These are phyloP conservation scores for Erysimum cheiri DNA, from an alignment of 441 rosid genomes.

Conservation along the genomic window DNA sequence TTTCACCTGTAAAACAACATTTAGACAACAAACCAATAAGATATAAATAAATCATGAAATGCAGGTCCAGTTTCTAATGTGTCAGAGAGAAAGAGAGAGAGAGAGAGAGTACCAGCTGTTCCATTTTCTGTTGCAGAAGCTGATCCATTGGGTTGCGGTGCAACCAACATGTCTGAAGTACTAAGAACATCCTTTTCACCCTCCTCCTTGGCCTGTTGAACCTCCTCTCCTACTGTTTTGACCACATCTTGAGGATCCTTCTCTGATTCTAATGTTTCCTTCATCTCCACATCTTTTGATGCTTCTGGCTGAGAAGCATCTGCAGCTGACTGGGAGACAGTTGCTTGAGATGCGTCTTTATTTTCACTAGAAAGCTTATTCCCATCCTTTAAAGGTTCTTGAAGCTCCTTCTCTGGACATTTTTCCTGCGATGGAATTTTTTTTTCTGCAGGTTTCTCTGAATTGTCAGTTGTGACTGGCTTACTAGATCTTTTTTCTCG, in stretches of 20 bases:
- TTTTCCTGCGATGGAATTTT: slow-evolving; percentile 43
- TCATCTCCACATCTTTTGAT: slow-evolving; percentile 55
- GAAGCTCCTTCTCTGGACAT: slow-evolving; percentile 46
- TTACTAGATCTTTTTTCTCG: slow-evolving; percentile 42
- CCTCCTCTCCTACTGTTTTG: slow-evolving; percentile 28
- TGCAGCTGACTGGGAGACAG: slow-evolving; percentile 45
- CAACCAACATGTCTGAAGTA: slow-evolving; percentile 17
- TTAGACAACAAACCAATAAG: slow-evolving; percentile 25
- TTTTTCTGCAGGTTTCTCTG: slow-evolving; percentile 46
- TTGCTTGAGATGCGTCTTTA: slow-evolving; percentile 49
- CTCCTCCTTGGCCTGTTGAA: slow-evolving; percentile 27
- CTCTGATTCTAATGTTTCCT: slow-evolving; percentile 47
- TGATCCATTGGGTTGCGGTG: slow-evolving; percentile 42
- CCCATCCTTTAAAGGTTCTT: slow-evolving; percentile 48
- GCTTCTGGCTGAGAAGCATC: slow-evolving; percentile 51
- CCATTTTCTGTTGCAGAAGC: slow-evolving; percentile 54
- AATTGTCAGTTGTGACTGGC: slow-evolving; percentile 48
- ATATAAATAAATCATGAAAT: slow-evolving; percentile 12
- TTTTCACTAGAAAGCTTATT: slow-evolving; percentile 48
- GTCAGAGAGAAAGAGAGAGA: slow-evolving; percentile 42
- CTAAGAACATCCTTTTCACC: slow-evolving; percentile 32
- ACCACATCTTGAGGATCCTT: slow-evolving; percentile 48
- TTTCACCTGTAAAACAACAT: slow-evolving; percentile 49
- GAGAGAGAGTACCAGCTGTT: slow-evolving; percentile 55
- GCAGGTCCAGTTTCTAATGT: slow-evolving; percentile 13